A percentile compares a stretch with the other conserved stretches of the same genome.
These are phyloP conservation scores for Nevesoporus exiguus DNA, from an alignment of 768 basidiomycete genomes.

Conservation along the genomic window DNA sequence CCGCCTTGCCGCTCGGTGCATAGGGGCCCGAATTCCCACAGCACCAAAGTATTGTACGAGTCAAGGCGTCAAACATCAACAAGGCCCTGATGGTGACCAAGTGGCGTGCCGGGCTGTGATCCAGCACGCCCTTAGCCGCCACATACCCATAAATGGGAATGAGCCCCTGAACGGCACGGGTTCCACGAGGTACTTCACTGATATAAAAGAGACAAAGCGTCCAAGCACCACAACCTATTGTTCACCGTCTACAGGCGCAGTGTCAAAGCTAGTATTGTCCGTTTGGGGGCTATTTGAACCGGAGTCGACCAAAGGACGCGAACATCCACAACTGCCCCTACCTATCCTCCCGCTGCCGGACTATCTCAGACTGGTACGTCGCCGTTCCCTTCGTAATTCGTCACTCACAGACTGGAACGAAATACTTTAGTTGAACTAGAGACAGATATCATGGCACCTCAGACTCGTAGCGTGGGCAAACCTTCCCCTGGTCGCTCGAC, in stretches of 20 bases:
- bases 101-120: conserved; percentile 14
- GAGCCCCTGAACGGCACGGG: conserved; percentile 20
- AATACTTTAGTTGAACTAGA: neutral
- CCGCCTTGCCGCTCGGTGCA: neutral
- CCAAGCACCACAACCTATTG: conserved; percentile 14
- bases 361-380: conserved; percentile 1
- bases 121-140: conserved; percentile 8
- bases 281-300: conserved; percentile 22
- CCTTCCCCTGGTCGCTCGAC: conserved; percentile 16
- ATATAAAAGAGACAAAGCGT: conserved; percentile 24
- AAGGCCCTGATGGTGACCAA: neutral
- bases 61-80: conserved; percentile 13
- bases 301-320: neutral
- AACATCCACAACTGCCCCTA: neutral
- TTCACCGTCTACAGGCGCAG: conserved; percentile 1
- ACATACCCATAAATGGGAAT: conserved; percentile 22
- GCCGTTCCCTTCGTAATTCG: neutral
- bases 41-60: conserved; percentile 10
- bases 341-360: neutral
- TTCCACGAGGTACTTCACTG: conserved; percentile 5
- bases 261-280: conserved; percentile 16
- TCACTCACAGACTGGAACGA: neutral
- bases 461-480: conserved; percentile 20
- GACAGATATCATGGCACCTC: conserved; percentile 24
- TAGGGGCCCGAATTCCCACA: conserved; percentile 1